Evolutionary conservation across 768 basidiomycete species (phyloP), one percentile per base, ranked within the genome.

Genomic region (Imleria badia): DNA sequence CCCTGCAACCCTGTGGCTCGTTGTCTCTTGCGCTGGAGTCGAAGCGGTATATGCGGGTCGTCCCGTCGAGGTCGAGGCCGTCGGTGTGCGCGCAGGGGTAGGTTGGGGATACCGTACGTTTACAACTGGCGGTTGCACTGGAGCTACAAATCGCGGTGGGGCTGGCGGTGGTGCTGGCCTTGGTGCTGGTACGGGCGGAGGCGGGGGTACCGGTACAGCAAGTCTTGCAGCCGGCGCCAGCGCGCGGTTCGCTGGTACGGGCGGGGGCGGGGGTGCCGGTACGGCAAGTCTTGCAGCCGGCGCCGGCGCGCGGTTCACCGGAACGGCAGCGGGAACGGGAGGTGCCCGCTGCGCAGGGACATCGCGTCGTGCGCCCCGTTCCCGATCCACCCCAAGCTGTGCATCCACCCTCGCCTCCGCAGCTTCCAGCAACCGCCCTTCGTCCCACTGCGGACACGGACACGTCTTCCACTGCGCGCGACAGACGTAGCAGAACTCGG

Each of bases 381-480:
- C 61, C 6, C 73, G 78, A 12, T n/a, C 48, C 17, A 8, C 59
- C 5, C 75, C 70, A 39, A 78, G 54, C 29, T 65, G 69, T 11
- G 67, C 63, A 34, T 78, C 73, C 19, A 81, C 81, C 20, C 78
- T 71, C 29, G 71, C 70, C 51, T 76, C 72, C 0, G 83, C 85
- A 5, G 72, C 76, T 4, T 57, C 71, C 30, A 78, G 12, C 13
- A 70, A 23, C 7, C 58, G 51, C 4, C 26, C 31, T 60, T 88
- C 87, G 20, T 88, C 86, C 85, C 86, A 89, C 54, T 85, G 83
- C 1, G 76, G 75, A 58, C 88, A 89, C 1, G 0, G 14, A 59
- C 89, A 91, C 1, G 69, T 74, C 71, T 87, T 87, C 87, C 88
- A 91, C 4, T 53, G 71, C 22, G 61, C 77, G 73, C 76, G 47